These are phyloP conservation scores for Didymella keratinophila DNA, from an alignment of 2,329 filamentous ascomycete species.

Conservation along the genomic window DNA sequence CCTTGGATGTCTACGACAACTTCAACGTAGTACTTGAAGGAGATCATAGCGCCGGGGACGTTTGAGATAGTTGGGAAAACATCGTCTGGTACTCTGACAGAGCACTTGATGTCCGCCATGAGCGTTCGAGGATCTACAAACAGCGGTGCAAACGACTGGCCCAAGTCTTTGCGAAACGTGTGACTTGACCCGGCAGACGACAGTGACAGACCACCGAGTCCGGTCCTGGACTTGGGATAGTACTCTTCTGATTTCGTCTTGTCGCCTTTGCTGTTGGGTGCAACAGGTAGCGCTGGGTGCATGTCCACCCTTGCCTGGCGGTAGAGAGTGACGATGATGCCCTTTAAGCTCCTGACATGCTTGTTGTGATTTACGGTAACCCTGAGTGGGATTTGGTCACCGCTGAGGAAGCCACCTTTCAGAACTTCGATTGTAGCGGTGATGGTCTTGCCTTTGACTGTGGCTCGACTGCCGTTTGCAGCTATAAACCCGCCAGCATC, in stretches of 20 bases:
- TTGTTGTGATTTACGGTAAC: conserved; percentile 89
- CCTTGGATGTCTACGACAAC: conserved; percentile 92
- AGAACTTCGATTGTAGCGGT: conserved; percentile 84
- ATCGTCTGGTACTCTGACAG: conserved; percentile 86
- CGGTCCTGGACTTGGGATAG: conserved; percentile 86
- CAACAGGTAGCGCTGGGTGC: conserved; percentile 68
- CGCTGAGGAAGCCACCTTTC: conserved; percentile 83
- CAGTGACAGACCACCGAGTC: conserved; percentile 83
- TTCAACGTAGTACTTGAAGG: conserved; percentile 92
- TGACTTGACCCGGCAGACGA: conserved; percentile 87
- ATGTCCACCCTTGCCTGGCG: conserved; percentile 91
- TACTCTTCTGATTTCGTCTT: conserved; percentile 80
- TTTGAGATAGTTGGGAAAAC: conserved; percentile 89
- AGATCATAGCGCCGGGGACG: conserved; percentile 92
- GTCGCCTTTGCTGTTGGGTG: conserved; percentile 69
- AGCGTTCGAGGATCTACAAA: conserved; percentile 85
- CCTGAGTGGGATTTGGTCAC: conserved; percentile 80
- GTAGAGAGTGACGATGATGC: conserved; percentile 91
- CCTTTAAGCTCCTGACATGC: conserved; percentile 86
- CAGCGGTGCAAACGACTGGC: conserved; percentile 85
- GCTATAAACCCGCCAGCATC: conserved; percentile 55
- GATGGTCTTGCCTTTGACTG: conserved; percentile 75
- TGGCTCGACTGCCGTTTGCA: conserved; percentile 59
- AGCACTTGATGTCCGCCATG: conserved; percentile 80
- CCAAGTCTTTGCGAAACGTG: conserved; percentile 93